phyloP scores from a whole-genome alignment of 23 red algal genomes.

The Gracilaria domingensis region DNA sequence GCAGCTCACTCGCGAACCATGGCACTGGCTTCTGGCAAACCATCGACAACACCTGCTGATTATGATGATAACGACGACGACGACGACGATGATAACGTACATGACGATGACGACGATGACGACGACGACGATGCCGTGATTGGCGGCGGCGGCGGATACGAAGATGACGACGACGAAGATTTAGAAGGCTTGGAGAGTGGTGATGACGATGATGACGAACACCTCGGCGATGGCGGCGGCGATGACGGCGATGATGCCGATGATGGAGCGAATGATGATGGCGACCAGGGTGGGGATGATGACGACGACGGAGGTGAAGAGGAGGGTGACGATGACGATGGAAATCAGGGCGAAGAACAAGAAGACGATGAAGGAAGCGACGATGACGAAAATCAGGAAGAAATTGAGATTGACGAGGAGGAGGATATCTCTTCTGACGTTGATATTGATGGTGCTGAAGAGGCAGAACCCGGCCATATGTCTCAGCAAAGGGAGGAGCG shows the following conservation, averaged over 20 bases:
- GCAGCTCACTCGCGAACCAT: not conserved
- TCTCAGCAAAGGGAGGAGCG: not conserved
- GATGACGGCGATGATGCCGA: slow-evolving; percentile 51
- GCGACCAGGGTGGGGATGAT: slow-evolving; percentile 40
- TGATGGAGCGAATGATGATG: slow-evolving; percentile 33
- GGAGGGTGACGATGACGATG: slow-evolving; percentile 28
- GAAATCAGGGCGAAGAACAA: slow-evolving; percentile 33
- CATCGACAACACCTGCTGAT: not conserved
- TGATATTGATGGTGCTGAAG: slow-evolving; percentile 2
- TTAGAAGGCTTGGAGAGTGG: slow-evolving; percentile 22
- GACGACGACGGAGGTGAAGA: slow-evolving; percentile 33
- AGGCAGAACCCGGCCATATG: not conserved
- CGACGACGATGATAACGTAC: not conserved
- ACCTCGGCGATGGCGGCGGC: slow-evolving; percentile 27
- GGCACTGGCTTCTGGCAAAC: not conserved
- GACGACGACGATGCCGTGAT: slow-evolving; percentile 54
- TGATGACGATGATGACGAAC: slow-evolving; percentile 67
- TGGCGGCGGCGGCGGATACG: slow-evolving; percentile 47
- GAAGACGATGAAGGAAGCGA: slow-evolving; percentile 38
- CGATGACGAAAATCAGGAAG: slow-evolving; percentile 61
- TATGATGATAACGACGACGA: slow-evolving; percentile 36
- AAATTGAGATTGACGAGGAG: slow-evolving; percentile 66
- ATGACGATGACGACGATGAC: slow-evolving; percentile 33
- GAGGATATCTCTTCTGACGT: slow-evolving; percentile 40
- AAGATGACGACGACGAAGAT: slow-evolving; percentile 55